Base-by-base conservation (phyloP, 768 basidiomycete species). In the Suillus variegatus region DNA sequence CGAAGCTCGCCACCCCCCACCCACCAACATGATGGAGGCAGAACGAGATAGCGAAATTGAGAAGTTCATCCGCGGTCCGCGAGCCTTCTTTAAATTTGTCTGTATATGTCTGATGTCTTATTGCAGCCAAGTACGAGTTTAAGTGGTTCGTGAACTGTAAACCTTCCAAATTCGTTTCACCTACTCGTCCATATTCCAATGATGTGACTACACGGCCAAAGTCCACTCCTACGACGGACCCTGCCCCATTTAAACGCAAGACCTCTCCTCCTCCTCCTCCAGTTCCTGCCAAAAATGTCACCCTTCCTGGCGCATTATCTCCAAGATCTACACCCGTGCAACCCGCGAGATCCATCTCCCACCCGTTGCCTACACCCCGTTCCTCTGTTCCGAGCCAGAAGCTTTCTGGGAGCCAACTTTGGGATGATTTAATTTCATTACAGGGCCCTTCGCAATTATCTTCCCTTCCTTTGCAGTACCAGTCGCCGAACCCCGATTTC, bases 1-100 rank as follows among this genome's bases (percentile, higher is more conserved):
- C 73, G 94, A 97, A 75, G 71, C 82, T 32, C 84, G 89, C 12
- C 77, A 96, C 72, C 95, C 94, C 5, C 94, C 94, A 0, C 94
- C 94, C 0, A 85, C 93, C 4, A 90, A 90, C 68, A 81, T 90
- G 72, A 86, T 90, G 47, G 93, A 94, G 61, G 81, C 84, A 1
- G 92, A 92, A 71, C 84, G 95, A 38, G 94, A 97, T 73, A 90
- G 91, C 56, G 95, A 98, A 66, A 84, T 98, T 52, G 96, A 98
- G 76, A 88, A 87, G 72, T 97, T 88, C 79, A 95, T 98, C 66
- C 86, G 96, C 65, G 82, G 92, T 92, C 85, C 81, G 76, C 64
- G 61, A 62, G 41, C 12, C 55, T 62, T 55, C 41, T 28, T 40
- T 10, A 22, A 35, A 6, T 47, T 25, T 44, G 4, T 56, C 55